Evolutionary conservation across 441 rosid species (phyloP).

Genomic region (Manihot esculenta): DNA sequence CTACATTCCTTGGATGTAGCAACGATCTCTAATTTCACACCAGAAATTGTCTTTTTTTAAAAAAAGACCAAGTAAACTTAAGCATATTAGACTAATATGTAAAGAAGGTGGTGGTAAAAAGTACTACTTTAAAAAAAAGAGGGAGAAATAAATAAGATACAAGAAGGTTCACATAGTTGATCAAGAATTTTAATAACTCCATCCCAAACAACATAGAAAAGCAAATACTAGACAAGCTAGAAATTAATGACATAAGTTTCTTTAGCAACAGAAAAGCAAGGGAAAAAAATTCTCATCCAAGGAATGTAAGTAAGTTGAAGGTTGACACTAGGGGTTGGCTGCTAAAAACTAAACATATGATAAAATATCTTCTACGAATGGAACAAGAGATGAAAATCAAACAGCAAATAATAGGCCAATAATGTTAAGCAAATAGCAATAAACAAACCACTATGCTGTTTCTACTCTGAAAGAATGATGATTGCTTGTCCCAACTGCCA

Average conservation of each 20-base stretch:
- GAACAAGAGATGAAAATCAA: slow-evolving; percentile 1
- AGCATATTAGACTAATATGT: not conserved
- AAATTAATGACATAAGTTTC: not conserved
- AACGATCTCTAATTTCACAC: no score
- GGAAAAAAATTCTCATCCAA: not conserved
- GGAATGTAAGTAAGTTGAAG: slow-evolving; percentile 2
- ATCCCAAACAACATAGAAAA: not conserved
- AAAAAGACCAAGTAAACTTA: not conserved
- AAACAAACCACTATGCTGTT: slow-evolving; percentile 72
- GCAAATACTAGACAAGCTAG: not conserved
- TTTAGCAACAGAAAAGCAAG: not conserved
- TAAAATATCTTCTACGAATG: not conserved
- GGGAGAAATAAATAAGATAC: not conserved
- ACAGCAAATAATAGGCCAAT: not conserved
- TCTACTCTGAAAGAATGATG: slow-evolving; percentile 68
- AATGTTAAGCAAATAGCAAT: slow-evolving; percentile 13
- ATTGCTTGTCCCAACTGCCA: slow-evolving; percentile 55
- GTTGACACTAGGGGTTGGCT: not conserved
- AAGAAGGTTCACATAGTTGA: not conserved
- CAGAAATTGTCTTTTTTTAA: not conserved
- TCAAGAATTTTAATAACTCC: not conserved
- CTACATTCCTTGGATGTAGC: not conserved
- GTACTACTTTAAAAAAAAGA: no score
- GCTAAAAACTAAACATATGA: not conserved
- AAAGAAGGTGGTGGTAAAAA: not conserved